Conservation (phyloP, 2,329 filamentous ascomycete genomes). For the Helminthosporium solani region DNA sequence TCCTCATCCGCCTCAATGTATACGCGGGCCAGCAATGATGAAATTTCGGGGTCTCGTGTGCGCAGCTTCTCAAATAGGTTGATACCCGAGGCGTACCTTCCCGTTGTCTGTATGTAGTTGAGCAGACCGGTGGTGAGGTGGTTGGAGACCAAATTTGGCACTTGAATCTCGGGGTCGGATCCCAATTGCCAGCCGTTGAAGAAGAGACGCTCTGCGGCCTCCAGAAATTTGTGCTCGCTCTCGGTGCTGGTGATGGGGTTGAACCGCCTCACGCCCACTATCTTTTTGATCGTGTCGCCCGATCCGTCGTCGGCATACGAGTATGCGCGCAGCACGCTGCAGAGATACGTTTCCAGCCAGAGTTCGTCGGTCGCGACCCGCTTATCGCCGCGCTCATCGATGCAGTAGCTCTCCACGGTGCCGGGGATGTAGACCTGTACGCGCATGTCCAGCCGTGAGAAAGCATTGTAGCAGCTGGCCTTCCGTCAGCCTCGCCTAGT, state of each 20-base stretch:
- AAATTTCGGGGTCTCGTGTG: conserved; percentile 87
- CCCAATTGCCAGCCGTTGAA: conserved; percentile 95
- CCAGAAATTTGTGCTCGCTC: conserved; percentile 91
- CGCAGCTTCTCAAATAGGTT: conserved; percentile 97
- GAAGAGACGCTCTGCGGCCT: conserved; percentile 91
- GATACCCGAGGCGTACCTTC: conserved; percentile 90
- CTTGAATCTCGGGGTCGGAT: conserved; percentile 94
- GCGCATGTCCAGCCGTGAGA: conserved; percentile 96
- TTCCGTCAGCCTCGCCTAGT: conserved; percentile 30
- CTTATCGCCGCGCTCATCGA: conserved; percentile 95
- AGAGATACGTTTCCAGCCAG: conserved; percentile 97
- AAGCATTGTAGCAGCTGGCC: conserved; percentile 90
- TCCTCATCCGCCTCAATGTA: conserved; percentile 95
- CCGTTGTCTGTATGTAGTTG: conserved; percentile 93
- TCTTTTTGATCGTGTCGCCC: conserved; percentile 92
- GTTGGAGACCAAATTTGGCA: conserved; percentile 94
- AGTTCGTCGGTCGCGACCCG: conserved; percentile 88
- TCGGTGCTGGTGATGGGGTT: conserved; percentile 99
- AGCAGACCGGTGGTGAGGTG: conserved; percentile 91
- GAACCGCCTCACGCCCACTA: conserved; percentile 94
- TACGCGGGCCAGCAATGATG: conserved; percentile 85
- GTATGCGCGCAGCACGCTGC: conserved; percentile 90
- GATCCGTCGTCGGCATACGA: conserved; percentile 95
- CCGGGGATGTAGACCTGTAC: conserved; percentile 97
- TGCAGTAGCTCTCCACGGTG: conserved; percentile 94